These are phyloP conservation scores for Talaromyces pinophilus DNA, from an alignment of 2,329 filamentous ascomycete genomes.

Conservation along the genomic window DNA sequence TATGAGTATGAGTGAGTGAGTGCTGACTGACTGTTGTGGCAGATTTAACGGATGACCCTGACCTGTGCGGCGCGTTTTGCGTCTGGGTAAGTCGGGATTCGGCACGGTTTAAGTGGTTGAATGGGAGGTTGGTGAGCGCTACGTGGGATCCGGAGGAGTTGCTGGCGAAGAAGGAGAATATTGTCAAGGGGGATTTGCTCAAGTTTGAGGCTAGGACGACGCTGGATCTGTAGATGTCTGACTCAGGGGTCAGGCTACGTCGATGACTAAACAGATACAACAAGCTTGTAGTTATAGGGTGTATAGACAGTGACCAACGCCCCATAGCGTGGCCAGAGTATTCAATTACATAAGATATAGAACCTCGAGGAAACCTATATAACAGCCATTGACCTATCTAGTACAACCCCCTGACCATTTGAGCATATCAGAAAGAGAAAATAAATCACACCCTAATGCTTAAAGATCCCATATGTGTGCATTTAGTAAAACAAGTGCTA, in stretches of 20 bases:
- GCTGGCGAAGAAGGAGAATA: slow-evolving; percentile 42
- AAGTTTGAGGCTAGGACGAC: slow-evolving; percentile 25
- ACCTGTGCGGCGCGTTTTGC: slow-evolving; percentile 28
- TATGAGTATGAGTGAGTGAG: not conserved
- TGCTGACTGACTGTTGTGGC: not conserved
- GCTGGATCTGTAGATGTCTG: not conserved
- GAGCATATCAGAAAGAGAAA: not conserved
- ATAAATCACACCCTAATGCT: not conserved
- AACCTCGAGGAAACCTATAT: not conserved
- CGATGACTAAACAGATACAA: not conserved
- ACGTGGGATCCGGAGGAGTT: slow-evolving; percentile 52
- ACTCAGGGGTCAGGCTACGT: too few relatives aligned
- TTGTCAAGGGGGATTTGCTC: slow-evolving; percentile 34
- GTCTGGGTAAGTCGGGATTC: slow-evolving; percentile 31
- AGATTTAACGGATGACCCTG: slow-evolving; percentile 29
- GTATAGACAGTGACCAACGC: not conserved
- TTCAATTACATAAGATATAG: not conserved
- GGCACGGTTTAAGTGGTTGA: slow-evolving; percentile 38
- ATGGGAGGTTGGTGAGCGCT: slow-evolving; percentile 46
- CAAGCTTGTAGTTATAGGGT: not conserved
- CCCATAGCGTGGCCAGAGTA: not conserved
- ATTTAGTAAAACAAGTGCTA: slow-evolving; percentile 13
- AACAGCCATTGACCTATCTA: not conserved
- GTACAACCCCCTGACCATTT: not conserved
- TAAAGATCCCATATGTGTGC: slow-evolving; percentile 2